A percentile compares a stretch with the other conserved stretches of the same genome.
These are phyloP conservation scores for Corchorus olitorius DNA, from an alignment of 345 rosid species.

Conservation along the genomic window DNA sequence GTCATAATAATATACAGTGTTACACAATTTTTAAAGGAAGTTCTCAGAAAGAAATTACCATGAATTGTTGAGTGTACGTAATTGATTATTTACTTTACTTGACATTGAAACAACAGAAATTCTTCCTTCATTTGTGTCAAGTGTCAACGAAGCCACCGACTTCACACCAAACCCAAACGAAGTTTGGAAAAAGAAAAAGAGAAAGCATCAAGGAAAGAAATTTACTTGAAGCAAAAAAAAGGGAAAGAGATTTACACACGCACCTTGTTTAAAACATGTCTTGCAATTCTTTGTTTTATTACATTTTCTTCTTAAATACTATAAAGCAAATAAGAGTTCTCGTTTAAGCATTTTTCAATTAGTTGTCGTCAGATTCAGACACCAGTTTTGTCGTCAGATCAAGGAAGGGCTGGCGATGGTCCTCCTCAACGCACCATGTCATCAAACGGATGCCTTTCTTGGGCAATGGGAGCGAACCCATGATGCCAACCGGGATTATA, in stretches of 20 bases:
- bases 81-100: not conserved
- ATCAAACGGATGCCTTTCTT: conserved; percentile 58
- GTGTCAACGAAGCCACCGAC: not conserved
- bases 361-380: not conserved
- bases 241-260: no score
- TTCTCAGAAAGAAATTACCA: no score
- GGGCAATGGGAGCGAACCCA: conserved; percentile 57
- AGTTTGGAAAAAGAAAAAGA: not conserved
- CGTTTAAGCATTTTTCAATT: not conserved
- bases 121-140: not conserved
- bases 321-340: not conserved
- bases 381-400: conserved; percentile 33
- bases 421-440: conserved; percentile 70
- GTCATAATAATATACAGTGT: no score
- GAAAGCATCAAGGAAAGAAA: not conserved
- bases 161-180: not conserved
- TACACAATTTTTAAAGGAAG: no score
- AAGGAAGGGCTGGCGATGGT: conserved; percentile 42
- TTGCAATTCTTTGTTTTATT: not conserved
- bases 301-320: not conserved
- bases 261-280: not conserved
- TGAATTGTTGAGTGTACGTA: no score
- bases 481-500: conserved; percentile 57
- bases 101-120: not conserved
- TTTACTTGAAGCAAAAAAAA: no score